Evolutionary conservation across 2,329 filamentous ascomycete genomes (phyloP).

Genomic region (Exserohilum rostratum): DNA sequence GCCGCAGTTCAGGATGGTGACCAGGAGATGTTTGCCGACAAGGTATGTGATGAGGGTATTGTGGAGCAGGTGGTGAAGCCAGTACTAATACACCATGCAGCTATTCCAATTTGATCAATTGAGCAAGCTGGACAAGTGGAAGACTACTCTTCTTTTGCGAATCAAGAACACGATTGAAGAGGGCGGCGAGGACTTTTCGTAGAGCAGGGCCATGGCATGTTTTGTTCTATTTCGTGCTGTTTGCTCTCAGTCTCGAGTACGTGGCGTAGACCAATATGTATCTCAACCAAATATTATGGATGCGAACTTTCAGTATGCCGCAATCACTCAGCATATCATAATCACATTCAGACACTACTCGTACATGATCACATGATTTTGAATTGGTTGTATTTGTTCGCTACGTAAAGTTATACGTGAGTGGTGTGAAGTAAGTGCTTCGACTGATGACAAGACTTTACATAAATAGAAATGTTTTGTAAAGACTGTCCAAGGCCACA

Average conservation of each 20-base stretch:
- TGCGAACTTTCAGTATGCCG: background rate
- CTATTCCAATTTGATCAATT: slow-evolving; percentile 89
- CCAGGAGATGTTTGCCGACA: slow-evolving; percentile 82
- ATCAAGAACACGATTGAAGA: slow-evolving; percentile 85
- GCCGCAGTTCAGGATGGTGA: slow-evolving; percentile 78
- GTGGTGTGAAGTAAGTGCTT: slow-evolving; percentile 2
- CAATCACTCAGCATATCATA: background rate
- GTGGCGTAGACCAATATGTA: slow-evolving; percentile 1
- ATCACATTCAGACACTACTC: background rate
- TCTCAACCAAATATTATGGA: background rate
- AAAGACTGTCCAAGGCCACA: slow-evolving; percentile 7
- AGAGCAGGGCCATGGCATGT: slow-evolving; percentile 4
- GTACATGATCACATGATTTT: background rate
- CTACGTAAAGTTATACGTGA: background rate
- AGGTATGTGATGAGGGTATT: slow-evolving; percentile 54
- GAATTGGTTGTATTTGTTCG: background rate
- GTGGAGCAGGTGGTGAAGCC: background rate
- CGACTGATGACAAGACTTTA: background rate
- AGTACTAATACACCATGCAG: slow-evolving; percentile 17
- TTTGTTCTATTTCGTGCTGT: background rate
- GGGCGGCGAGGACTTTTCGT: slow-evolving; percentile 72
- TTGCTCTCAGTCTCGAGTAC: background rate
- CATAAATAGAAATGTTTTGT: slow-evolving; percentile 1
- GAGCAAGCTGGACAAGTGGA: slow-evolving; percentile 96
- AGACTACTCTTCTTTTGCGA: slow-evolving; percentile 81